Conservation (phyloP, 306 rosid genomes). For the Fagus sylvatica region DNA sequence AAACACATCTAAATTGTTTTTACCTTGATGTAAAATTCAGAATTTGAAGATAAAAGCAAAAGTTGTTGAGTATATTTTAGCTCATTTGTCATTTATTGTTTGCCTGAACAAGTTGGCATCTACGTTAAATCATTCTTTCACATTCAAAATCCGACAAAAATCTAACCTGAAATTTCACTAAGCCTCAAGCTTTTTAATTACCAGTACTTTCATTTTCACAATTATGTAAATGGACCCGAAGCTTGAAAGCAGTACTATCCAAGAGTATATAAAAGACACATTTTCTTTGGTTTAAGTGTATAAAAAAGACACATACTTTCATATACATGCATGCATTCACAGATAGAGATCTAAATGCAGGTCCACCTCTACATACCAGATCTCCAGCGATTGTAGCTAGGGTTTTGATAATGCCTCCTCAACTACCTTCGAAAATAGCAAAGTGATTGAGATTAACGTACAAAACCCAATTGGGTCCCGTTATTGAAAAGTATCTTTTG, state of each 20-base stretch:
- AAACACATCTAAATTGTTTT: too few relatives aligned
- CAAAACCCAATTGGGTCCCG: conserved; percentile 4
- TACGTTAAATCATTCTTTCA: neutral
- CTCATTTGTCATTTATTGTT: neutral
- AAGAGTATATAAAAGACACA: neutral
- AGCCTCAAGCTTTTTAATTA: neutral
- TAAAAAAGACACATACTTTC: too few relatives aligned
- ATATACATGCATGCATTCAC: neutral
- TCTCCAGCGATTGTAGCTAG: neutral
- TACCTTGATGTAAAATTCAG: too few relatives aligned
- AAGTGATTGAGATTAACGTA: neutral
- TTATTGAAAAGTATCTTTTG: neutral
- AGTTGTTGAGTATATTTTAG: neutral
- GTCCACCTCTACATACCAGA: neutral
- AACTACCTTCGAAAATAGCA: neutral
- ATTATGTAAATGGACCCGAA: too few relatives aligned
- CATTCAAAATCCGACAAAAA: neutral
- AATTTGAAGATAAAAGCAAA: neutral
- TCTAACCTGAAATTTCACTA: neutral
- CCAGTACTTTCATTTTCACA: too few relatives aligned
- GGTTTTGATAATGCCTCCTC: neutral
- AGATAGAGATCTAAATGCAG: neutral
- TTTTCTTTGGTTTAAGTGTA: too few relatives aligned
- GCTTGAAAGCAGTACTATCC: neutral
- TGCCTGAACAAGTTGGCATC: neutral